These are phyloP conservation scores for Candolleomyces eurysporus DNA, from an alignment of 768 basidiomycete species.

Conservation along the genomic window DNA sequence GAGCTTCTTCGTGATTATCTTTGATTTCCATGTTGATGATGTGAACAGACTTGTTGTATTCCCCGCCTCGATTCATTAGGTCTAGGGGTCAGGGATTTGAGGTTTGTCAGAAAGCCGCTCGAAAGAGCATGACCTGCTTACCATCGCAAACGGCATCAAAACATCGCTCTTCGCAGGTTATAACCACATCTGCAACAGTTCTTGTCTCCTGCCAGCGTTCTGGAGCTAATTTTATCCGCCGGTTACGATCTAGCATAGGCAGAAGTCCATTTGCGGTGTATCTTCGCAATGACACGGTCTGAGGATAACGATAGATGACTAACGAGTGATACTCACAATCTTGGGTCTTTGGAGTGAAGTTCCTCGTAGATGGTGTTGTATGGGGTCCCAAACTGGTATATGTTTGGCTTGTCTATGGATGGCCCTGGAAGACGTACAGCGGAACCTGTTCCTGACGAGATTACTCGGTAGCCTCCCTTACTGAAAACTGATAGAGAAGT, in stretches of 20 bases:
- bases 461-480: slow-evolving; percentile 87
- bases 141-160: slow-evolving; percentile 99
- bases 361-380: slow-evolving; percentile 96
- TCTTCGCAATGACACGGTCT: slow-evolving; percentile 35
- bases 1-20: slow-evolving; percentile 98
- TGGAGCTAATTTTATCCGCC: slow-evolving; percentile 87
- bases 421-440: slow-evolving; percentile 95
- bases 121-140: slow-evolving; percentile 33
- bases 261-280: slow-evolving; percentile 93
- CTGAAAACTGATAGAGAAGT: slow-evolving; percentile 39
- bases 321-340: slow-evolving; percentile 58
- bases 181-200: slow-evolving; percentile 91
- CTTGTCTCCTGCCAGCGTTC: slow-evolving; percentile 96
- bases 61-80: slow-evolving; percentile 82
- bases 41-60: slow-evolving; percentile 92
- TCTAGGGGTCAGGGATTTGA: slow-evolving; percentile 43
- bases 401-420: slow-evolving; percentile 96
- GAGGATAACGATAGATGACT: not conserved
- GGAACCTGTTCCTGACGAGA: slow-evolving; percentile 95
- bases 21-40: slow-evolving; percentile 98
- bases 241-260: slow-evolving; percentile 95
- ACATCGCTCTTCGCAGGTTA: slow-evolving; percentile 98
- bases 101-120: not conserved
- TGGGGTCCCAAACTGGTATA: slow-evolving; percentile 94
- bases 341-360: slow-evolving; percentile 75